phyloP scores from a whole-genome alignment of 805 yeast genomes.

The Lipomyces sp. region DNA sequence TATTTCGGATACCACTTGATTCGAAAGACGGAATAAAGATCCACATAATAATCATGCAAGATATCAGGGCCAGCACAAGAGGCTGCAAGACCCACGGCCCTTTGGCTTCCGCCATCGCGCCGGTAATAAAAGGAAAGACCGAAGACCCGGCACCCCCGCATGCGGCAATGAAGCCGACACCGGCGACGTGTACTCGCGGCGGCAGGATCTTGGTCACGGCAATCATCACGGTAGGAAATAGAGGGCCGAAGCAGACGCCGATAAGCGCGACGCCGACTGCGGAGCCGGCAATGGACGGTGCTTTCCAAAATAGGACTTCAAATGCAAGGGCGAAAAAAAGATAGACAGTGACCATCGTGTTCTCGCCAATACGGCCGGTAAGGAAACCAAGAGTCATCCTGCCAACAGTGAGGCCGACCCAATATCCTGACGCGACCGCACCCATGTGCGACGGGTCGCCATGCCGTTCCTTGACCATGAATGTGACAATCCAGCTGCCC shows the following conservation, averaged over 20 bases:
- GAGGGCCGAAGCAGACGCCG: conserved; percentile 66
- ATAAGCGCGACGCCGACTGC: conserved; percentile 48
- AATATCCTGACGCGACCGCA: conserved; percentile 64
- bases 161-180: conserved; percentile 72
- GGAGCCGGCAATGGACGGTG: conserved; percentile 46
- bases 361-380: conserved; percentile 32
- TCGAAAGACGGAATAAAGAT: conserved; percentile 18
- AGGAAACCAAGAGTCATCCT: conserved; percentile 50
- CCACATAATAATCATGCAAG: conserved; percentile 19
- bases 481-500: conserved; percentile 71
- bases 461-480: conserved; percentile 52
- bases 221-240: conserved; percentile 69
- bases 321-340: conserved; percentile 40
- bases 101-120: conserved; percentile 42
- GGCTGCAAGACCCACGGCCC: conserved; percentile 27
- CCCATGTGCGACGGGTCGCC: conserved; percentile 51
- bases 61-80: conserved; percentile 16
- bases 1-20: no score
- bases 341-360: conserved; percentile 41
- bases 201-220: conserved; percentile 64
- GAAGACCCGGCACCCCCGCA: conserved; percentile 86
- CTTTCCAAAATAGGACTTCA: conserved; percentile 48
- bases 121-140: conserved; percentile 62
- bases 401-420: conserved; percentile 70
- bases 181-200: conserved; percentile 54